Base-by-base conservation (phyloP, 441 rosid genomes). In the Biscutella auriculata region DNA sequence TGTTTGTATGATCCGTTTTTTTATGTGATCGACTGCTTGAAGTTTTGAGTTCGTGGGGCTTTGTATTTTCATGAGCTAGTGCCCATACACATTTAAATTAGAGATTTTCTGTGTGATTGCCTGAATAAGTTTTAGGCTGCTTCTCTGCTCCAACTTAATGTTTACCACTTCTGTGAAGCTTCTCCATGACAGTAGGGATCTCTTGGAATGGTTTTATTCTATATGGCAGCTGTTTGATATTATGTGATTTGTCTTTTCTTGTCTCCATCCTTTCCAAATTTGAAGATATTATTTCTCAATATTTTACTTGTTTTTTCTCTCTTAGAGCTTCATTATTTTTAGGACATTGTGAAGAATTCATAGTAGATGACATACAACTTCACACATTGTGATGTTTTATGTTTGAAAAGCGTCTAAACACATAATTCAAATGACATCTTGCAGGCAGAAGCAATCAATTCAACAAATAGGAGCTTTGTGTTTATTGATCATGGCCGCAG, bases 391-490 rank as follows among this genome's bases (percentile, higher is more conserved):
- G 46, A 6, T 49, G 59, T 9, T 40, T 16, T 25, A 19, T 58
- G 47, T 32, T 19, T 6, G 14, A 43, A 33, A 50, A 33, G 48
- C 44, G 12, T 45, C 53, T 57, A 4, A 35, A 43, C 25, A 16
- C 62, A 50, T 43, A 16, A 17, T 9, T 25, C 42, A 14, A 53
- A 40, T 52, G 42, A 57, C 28, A 55, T 60, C 67, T 14, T 75
- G 42, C 65, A 92, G 97, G 79, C 97, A 89, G 76, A 89, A 78
- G 78, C 97, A 89, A 76, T 83, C 99, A 43, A 68, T 74, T 67
- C 97, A 85, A 66, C 99, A 93, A 70, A 74, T 87, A 26, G 95
- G 93, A 49, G 99, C 99, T 13, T 72, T 93, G 47, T 75, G 87
- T 68, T 57, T 93, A 69, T 67, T 93, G 70, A 87, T 93, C 58